Evolutionary conservation across 2,329 filamentous ascomycete genomes (phyloP), one percentile per base, ranked within the genome.

Genomic region (Microdochium bolleyi): DNA sequence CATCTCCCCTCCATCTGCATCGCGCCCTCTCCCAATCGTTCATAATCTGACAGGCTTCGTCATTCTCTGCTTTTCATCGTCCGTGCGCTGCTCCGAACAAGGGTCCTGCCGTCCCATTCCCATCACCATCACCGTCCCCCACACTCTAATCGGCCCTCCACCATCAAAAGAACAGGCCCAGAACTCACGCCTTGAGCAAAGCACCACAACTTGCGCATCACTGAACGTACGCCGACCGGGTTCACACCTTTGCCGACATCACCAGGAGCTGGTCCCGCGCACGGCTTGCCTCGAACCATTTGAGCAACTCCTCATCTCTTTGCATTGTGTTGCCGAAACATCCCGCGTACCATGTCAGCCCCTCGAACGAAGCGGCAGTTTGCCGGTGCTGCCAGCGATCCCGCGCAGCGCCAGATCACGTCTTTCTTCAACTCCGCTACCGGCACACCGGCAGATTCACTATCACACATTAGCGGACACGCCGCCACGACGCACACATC

Each of bases 291-390:
- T 19, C 19, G 16, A 16, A 46, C 14, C 41, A 41, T 19, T n/a
- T 41, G 5, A 7, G n/a, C 41, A 7, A 7, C 41, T 41, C n/a
- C 37, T 5, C 21, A 24, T 46, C n/a, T 7, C 13, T 7, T 19
- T 11, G 41, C 41, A 30, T 30, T 24, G n/a, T 22, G n/a, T 19
- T 5, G 19, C 21, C 16, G 19, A 46, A 16, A 46, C 19, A 19
- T 19, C 3, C 5, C 16, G 25, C 3, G n/a, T 63, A 63, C 56
- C 54, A 82, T 83, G 79, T 76, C 78, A 27, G 70, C 67, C 52
- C 75, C 77, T 24, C 74, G 79, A 62, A 74, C 73, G 51, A 86
- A 86, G 71, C 80, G 82, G 50, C 80, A 76, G 55, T 85, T 85
- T 63, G 76, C 79, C 53, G 82, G 82, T 61, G 75, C 78, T 51